Base-by-base conservation (phyloP, 2,329 filamentous ascomycete genomes). In the Nigrograna mackinnonii region DNA sequence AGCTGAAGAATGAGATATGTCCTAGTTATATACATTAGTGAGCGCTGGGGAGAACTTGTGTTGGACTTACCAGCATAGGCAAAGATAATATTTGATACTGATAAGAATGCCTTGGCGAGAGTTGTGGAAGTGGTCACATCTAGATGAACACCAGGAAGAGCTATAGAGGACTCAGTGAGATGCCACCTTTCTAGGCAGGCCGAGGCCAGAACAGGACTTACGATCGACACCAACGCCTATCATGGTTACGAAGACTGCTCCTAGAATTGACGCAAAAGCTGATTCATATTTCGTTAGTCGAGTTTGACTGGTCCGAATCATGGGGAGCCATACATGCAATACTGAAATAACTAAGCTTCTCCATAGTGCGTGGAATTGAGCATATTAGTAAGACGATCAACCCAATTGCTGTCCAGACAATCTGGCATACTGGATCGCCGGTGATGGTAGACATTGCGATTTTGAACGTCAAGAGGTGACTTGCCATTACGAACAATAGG, bases 31-130 rank as follows among this genome's bases (percentile, higher is more conserved):
- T n/a, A n/a, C n/a, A n/a, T n/a, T n/a, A n/a, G n/a, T n/a, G n/a
- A n/a, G n/a, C n/a, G n/a, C n/a, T n/a, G n/a, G n/a, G n/a, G n/a
- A n/a, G n/a, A n/a, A n/a, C n/a, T n/a, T n/a, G n/a, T n/a, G n/a
- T n/a, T n/a, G n/a, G n/a, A n/a, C n/a, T n/a, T n/a, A n/a, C n/a
- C 82, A 39, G 67, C 80, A 70, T 85, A 89, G 38, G 86, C 84
- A 50, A 89, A 85, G 50, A 86, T 76, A 41, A 89, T 87, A 69
- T 87, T 87, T 12, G 57, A 49, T 6, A 59, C 57, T 4, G 52
- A 43, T 13, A 55, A 39, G 28, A 62, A 54, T 24, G 54, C 56
- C 26, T 46, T 39, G 7, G 47, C 44, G 22, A 57, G 53, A 26
- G 41, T 16, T n/a, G 47, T 47, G 26, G 35, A 40, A 24, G 47